These are phyloP conservation scores for Pythium pyrilobum DNA, from an alignment of 352 stramenopile genomes.

Conservation along the genomic window DNA sequence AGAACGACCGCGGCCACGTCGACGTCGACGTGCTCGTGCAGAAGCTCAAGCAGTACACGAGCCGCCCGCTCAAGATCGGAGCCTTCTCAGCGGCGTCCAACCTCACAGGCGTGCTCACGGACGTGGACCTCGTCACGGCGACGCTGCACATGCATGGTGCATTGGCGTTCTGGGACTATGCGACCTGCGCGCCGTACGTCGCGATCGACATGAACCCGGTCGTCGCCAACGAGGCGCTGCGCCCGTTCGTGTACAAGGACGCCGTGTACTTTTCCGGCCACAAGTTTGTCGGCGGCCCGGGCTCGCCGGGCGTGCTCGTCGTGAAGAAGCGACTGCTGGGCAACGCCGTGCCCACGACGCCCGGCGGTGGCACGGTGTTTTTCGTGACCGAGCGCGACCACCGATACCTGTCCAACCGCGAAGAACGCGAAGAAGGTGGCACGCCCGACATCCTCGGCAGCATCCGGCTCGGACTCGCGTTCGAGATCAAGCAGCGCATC, in stretches of 20 bases:
- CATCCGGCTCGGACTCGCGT: constrained; percentile 82
- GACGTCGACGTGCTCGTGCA: constrained; percentile 41
- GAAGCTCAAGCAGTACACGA: constrained; percentile 34
- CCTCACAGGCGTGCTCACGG: constrained; percentile 85
- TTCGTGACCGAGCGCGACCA: constrained; percentile 36
- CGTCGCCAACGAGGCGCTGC: constrained; percentile 16
- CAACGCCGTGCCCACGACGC: constrained; percentile 34
- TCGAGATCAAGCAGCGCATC: constrained; percentile 77
- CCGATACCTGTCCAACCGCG: constrained; percentile 75
- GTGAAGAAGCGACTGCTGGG: constrained; percentile 83
- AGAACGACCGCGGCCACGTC: constrained; percentile 28
- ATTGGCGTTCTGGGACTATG: constrained; percentile 93
- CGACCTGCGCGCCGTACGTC: constrained; percentile 87
- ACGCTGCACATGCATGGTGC: constrained; percentile 85
- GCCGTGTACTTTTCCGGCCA: constrained; percentile 92
- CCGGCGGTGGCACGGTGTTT: constrained; percentile 39
- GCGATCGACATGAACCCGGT: constrained; percentile 92
- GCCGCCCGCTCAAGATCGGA: constrained; percentile 51
- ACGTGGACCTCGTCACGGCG: constrained; percentile 81
- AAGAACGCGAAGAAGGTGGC: constrained; percentile 93
- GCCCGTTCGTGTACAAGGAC: constrained; percentile 72
- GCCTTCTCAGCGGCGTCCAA: constrained; percentile 90
- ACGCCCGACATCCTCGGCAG: constrained; percentile 92
- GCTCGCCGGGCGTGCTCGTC: constrained; percentile 89
- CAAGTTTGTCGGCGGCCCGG: constrained; percentile 93